A percentile compares a stretch with the other conserved stretches of the same genome.
Conservation (phyloP, 164 flowering plant species). For the Macadamia tetraphylla region DNA sequence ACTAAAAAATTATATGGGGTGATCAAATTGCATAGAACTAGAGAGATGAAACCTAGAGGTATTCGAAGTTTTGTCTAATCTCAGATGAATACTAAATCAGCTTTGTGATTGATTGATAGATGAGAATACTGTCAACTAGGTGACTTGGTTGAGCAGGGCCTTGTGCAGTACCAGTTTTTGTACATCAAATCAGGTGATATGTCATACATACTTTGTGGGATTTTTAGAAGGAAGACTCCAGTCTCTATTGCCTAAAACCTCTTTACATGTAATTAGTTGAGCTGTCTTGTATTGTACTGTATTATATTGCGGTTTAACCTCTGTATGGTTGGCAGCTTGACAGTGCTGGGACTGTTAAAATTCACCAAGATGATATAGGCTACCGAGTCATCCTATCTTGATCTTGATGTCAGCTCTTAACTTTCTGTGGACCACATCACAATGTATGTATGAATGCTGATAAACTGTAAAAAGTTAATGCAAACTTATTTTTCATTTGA, state of each 20-base stretch:
- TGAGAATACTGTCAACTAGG: constrained; percentile 54
- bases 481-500: not conserved
- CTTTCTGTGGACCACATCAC: constrained; percentile 15
- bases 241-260: constrained; percentile 14
- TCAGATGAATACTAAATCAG: constrained; percentile 40
- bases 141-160: constrained; percentile 77
- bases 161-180: constrained; percentile 41
- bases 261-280: constrained; percentile 6
- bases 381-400: constrained; percentile 24
- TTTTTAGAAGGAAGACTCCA: constrained; percentile 15
- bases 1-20: not conserved
- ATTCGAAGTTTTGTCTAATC: constrained; percentile 18
- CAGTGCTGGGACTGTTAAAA: constrained; percentile 24
- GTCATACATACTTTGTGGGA: constrained; percentile 10
- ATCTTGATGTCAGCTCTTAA: constrained; percentile 27
- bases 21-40: constrained; percentile 1
- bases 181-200: constrained; percentile 55
- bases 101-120: constrained; percentile 78
- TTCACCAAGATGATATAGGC: constrained; percentile 31
- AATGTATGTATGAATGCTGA: constrained; percentile 23
- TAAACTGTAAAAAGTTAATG: constrained; percentile 7
- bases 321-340: constrained; percentile 39
- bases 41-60: constrained; percentile 21
- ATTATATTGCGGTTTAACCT: constrained; percentile 21
- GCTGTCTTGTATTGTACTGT: constrained; percentile 16